phyloP scores from a whole-genome alignment of 371 early-diverging fungal genomes.

The Syncephalastrum contaminatum region DNA sequence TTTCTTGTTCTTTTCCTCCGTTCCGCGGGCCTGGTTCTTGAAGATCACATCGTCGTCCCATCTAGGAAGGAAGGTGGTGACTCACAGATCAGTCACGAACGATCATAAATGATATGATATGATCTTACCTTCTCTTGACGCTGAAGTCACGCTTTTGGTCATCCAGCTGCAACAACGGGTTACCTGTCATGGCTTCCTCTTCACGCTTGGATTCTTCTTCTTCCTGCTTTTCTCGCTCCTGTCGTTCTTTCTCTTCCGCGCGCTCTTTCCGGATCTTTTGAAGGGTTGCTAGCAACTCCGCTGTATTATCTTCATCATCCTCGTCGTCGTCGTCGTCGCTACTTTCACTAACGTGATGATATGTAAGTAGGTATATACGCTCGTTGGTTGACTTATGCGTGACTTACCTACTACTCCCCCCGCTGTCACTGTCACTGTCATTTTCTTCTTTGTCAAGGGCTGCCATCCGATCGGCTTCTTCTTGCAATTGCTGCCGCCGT shows the following conservation, averaged over 20 bases:
- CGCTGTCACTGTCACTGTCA: slow-evolving; percentile 56
- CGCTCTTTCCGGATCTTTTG: slow-evolving; percentile 95
- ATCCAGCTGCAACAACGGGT: slow-evolving; percentile 74
- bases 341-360: slow-evolving; percentile 3
- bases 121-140: slow-evolving; percentile 77
- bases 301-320: slow-evolving; percentile 93
- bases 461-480: slow-evolving; percentile 46
- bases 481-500: slow-evolving; percentile 30
- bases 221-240: slow-evolving; percentile 62
- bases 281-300: slow-evolving; percentile 84
- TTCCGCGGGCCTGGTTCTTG: slow-evolving; percentile 90
- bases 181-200: slow-evolving; percentile 69
- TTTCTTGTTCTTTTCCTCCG: slow-evolving; percentile 85
- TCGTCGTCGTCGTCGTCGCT: slow-evolving; percentile 58
- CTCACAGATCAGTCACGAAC: slow-evolving; percentile 8
- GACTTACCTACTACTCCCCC: slow-evolving; percentile 25
- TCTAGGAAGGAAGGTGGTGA: slow-evolving; percentile 21
- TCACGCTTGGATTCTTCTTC: slow-evolving; percentile 56
- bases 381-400: not conserved
- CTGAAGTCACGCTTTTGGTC: slow-evolving; percentile 69
- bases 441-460: slow-evolving; percentile 65
- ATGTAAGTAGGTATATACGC: not conserved
- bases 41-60: slow-evolving; percentile 99
- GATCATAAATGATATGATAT: not conserved
- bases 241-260: slow-evolving; percentile 88